phyloP scores from a whole-genome alignment of 2,329 filamentous ascomycete species.

The Dothistroma pini region DNA sequence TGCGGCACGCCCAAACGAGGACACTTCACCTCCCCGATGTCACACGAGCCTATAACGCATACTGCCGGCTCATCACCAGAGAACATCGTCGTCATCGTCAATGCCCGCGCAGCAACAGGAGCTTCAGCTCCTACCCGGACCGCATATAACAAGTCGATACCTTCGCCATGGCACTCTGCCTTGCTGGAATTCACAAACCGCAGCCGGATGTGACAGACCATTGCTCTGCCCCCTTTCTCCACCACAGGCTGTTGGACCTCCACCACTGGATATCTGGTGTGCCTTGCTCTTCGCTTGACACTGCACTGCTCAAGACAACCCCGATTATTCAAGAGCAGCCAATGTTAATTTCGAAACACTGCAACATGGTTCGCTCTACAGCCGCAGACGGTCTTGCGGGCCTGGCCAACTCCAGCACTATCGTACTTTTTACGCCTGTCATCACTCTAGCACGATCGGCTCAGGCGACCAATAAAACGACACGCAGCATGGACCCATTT shows the following conservation, averaged over 20 bases:
- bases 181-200: not conserved
- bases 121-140: not conserved
- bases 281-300: not conserved
- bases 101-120: conserved; percentile 14
- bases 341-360: conserved; percentile 2
- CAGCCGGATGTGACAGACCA: conserved; percentile 1
- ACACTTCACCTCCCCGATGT: conserved; percentile 16
- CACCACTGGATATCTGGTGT: not conserved
- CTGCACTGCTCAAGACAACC: not conserved
- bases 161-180: not conserved
- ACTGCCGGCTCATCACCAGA: conserved; percentile 16
- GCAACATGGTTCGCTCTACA: conserved; percentile 20
- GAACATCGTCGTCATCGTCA: conserved; percentile 7
- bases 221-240: not conserved
- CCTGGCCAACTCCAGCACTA: conserved; percentile 37
- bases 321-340: not conserved
- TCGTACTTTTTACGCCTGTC: conserved; percentile 47
- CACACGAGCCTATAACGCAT: conserved; percentile 19
- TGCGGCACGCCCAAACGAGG: conserved; percentile 20
- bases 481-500: conserved; percentile 61
- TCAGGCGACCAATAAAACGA: conserved; percentile 43
- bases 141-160: not conserved
- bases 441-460: conserved; percentile 22
- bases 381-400: conserved; percentile 12
- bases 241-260: not conserved